Conservation (phyloP, 1,284 basidiomycete genomes). For the Wallemia ichthyophaga region DNA sequence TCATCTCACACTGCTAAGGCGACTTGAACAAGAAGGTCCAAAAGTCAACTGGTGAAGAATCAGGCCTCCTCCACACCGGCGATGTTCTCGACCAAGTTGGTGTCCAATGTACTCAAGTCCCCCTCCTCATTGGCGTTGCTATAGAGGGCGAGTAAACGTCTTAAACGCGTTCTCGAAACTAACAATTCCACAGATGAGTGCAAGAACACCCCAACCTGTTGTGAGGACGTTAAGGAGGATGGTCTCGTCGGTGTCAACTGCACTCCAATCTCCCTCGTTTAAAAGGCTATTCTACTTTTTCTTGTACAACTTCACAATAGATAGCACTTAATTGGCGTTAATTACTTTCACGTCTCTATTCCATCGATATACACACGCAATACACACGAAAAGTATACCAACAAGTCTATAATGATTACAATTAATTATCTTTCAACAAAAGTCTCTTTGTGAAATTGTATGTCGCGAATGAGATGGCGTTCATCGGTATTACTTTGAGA, state of each 20-base stretch:
- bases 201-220: background rate
- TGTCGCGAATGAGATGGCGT: background rate
- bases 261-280: background rate
- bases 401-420: no score
- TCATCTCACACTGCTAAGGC: background rate
- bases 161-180: no score
- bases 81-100: background rate
- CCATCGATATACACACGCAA: no score
- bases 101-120: background rate
- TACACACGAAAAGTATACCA: no score
- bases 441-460: background rate
- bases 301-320: background rate
- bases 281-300: background rate
- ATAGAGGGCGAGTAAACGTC: background rate
- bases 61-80: background rate
- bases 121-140: background rate
- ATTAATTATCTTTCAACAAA: background rate
- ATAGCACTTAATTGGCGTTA: no score
- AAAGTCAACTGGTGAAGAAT: background rate
- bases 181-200: no score
- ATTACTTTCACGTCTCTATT: no score
- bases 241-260: background rate
- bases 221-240: background rate
- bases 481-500: slow-evolving; percentile 93
- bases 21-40: background rate